Evolutionary conservation across 2,329 filamentous ascomycete genomes (phyloP).

Genomic region (Aspergillus persii): DNA sequence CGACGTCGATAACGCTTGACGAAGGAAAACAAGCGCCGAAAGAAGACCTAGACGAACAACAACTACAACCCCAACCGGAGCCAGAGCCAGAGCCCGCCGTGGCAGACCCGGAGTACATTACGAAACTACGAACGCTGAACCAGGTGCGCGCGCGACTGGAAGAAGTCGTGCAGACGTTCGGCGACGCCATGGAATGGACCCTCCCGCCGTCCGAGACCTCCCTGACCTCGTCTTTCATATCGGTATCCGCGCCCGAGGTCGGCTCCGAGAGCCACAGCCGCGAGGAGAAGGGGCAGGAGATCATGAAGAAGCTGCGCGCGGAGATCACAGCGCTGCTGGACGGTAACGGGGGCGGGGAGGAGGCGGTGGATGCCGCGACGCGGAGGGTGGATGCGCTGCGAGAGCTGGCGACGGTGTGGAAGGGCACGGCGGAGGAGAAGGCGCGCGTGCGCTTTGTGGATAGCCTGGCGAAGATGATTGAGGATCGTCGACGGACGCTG

Average conservation of each 20-base stretch:
- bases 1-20: too few species aligned
- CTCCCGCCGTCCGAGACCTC: constrained; percentile 85
- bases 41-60: constrained; percentile 1
- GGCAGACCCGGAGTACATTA: constrained; percentile 65
- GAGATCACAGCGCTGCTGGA: constrained; percentile 70
- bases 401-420: constrained; percentile 78
- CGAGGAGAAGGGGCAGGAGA: constrained; percentile 83
- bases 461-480: constrained; percentile 73
- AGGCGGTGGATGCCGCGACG: constrained; percentile 67
- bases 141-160: constrained; percentile 82
- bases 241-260: constrained; percentile 80
- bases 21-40: neutral
- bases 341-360: constrained; percentile 56
- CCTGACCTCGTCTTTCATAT: constrained; percentile 80
- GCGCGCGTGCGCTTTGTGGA: constrained; percentile 80
- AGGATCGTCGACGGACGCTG: constrained; percentile 61
- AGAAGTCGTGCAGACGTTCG: constrained; percentile 84
- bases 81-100: constrained; percentile 5
- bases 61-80: constrained; percentile 8
- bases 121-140: constrained; percentile 76
- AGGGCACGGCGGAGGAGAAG: constrained; percentile 92
- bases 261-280: constrained; percentile 64
- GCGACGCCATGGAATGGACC: constrained; percentile 92
- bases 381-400: constrained; percentile 74
- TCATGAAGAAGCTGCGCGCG: constrained; percentile 61